phyloP scores from a whole-genome alignment of 2,329 filamentous ascomycete genomes.

The Scytalidium lignicola region DNA sequence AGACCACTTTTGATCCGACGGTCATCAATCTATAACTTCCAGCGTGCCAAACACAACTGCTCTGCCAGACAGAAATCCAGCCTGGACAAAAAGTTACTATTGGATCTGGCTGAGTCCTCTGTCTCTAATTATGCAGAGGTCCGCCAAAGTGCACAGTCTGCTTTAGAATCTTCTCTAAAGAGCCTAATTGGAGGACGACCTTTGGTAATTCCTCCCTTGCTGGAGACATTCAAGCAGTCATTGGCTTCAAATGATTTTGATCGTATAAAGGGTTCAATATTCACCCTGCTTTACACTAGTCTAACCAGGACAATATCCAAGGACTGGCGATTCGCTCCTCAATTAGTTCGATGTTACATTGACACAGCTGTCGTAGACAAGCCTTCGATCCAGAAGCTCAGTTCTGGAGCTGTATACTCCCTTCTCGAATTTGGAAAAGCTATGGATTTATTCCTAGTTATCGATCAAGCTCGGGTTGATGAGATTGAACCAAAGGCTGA shows the following conservation, averaged over 20 bases:
- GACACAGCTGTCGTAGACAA: slow-evolving; percentile 87
- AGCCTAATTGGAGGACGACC: slow-evolving; percentile 82
- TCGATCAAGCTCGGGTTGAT: slow-evolving; percentile 66
- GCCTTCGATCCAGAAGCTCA: slow-evolving; percentile 86
- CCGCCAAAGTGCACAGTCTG: slow-evolving; percentile 85
- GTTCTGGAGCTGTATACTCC: slow-evolving; percentile 69
- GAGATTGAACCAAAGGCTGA: slow-evolving; percentile 66
- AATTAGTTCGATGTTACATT: slow-evolving; percentile 86
- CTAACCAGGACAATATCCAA: slow-evolving; percentile 80
- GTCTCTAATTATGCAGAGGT: slow-evolving; percentile 93
- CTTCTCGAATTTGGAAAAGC: slow-evolving; percentile 88
- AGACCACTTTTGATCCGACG: slow-evolving; percentile 86
- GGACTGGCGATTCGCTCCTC: slow-evolving; percentile 92
- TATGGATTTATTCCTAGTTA: slow-evolving; percentile 78
- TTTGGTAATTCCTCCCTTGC: slow-evolving; percentile 82
- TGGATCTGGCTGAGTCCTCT: slow-evolving; percentile 85
- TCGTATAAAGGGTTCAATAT: slow-evolving; percentile 91
- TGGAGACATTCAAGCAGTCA: slow-evolving; percentile 72
- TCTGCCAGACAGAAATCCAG: slow-evolving; percentile 81
- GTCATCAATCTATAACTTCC: slow-evolving; percentile 89
- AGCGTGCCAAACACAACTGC: slow-evolving; percentile 91
- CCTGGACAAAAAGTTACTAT: slow-evolving; percentile 77
- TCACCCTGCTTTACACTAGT: slow-evolving; percentile 83
- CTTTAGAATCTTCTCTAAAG: slow-evolving; percentile 89
- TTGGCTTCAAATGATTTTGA: slow-evolving; percentile 78